Percentiles rank a stretch among this genome's conserved stretches.
These are phyloP conservation scores for Craterostigma plantagineum DNA, from an alignment of 257 asterid genomes.

Conservation along the genomic window DNA sequence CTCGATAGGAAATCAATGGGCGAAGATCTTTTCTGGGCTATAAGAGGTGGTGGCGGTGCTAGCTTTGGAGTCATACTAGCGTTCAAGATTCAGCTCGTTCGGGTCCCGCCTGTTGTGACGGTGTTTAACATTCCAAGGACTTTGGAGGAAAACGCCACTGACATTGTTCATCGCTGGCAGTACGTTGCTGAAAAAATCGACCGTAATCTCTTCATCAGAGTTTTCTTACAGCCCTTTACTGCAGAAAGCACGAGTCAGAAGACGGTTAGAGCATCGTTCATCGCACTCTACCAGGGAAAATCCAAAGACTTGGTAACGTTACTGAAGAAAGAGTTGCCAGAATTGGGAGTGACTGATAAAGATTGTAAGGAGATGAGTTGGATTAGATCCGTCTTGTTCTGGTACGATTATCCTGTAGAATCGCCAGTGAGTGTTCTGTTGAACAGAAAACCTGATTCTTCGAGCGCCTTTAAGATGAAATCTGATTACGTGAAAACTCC, in stretches of 20 bases:
- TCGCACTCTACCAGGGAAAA: constrained; percentile 1
- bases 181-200: not conserved
- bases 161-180: constrained; percentile 15
- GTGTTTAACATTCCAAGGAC: constrained; percentile 12
- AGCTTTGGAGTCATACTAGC: constrained; percentile 22
- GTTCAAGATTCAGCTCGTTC: constrained; percentile 15
- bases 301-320: not conserved
- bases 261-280: not conserved
- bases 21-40: constrained; percentile 24
- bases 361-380: constrained; percentile 9
- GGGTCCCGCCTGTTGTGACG: constrained; percentile 24
- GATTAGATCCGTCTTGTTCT: constrained; percentile 15
- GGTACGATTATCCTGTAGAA: constrained; percentile 11
- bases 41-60: constrained; percentile 20
- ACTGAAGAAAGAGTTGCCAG: not conserved
- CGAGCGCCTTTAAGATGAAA: constrained; percentile 13
- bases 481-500: constrained; percentile 21
- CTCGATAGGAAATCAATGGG: constrained; percentile 19
- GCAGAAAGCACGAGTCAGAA: not conserved
- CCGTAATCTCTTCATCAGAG: not conserved
- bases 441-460: not conserved
- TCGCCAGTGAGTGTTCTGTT: constrained; percentile 10
- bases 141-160: constrained; percentile 12
- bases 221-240: constrained; percentile 4
- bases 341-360: not conserved